Percentiles rank a stretch among this genome's conserved stretches.
These are phyloP conservation scores for Vicia sativa DNA, from an alignment of 306 rosid species.

Conservation along the genomic window DNA sequence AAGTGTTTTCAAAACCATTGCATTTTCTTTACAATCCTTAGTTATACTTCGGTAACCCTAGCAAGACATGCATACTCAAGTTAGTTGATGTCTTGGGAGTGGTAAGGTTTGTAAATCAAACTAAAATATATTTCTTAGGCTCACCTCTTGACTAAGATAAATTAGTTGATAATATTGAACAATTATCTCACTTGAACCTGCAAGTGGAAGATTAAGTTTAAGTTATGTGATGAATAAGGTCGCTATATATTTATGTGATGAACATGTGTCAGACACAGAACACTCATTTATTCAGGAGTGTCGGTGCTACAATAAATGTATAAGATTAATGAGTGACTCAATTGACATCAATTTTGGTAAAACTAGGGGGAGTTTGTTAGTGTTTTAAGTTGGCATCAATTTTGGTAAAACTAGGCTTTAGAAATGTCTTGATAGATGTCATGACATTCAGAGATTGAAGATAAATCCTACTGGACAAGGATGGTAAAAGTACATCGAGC, in stretches of 20 bases:
- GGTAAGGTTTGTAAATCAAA: neutral
- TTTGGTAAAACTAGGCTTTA: too few relatives aligned
- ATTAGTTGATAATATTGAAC: constrained; percentile 69
- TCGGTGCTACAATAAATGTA: neutral
- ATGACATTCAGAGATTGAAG: too few relatives aligned
- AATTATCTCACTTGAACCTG: constrained; percentile 71
- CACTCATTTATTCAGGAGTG: too few relatives aligned
- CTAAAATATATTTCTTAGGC: neutral
- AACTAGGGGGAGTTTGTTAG: too few relatives aligned
- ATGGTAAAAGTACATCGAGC: too few relatives aligned
- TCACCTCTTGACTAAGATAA: constrained; percentile 65
- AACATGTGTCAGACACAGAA: too few relatives aligned
- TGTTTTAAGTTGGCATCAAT: too few relatives aligned
- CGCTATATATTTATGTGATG: too few relatives aligned
- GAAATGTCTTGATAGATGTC: too few relatives aligned
- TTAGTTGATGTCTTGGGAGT: neutral
- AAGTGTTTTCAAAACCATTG: constrained; percentile 59
- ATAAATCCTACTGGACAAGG: too few relatives aligned
- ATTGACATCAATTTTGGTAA: too few relatives aligned
- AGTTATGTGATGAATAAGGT: neutral
- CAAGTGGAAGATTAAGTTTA: constrained; percentile 14
- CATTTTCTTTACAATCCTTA: constrained; percentile 62
- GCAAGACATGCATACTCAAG: constrained; percentile 2
- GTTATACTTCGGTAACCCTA: constrained; percentile 59
- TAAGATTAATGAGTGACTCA: too few relatives aligned